Evolutionary conservation across 768 basidiomycete genomes (phyloP), one percentile per base, ranked within the genome.

Genomic region (Mycena venus): DNA sequence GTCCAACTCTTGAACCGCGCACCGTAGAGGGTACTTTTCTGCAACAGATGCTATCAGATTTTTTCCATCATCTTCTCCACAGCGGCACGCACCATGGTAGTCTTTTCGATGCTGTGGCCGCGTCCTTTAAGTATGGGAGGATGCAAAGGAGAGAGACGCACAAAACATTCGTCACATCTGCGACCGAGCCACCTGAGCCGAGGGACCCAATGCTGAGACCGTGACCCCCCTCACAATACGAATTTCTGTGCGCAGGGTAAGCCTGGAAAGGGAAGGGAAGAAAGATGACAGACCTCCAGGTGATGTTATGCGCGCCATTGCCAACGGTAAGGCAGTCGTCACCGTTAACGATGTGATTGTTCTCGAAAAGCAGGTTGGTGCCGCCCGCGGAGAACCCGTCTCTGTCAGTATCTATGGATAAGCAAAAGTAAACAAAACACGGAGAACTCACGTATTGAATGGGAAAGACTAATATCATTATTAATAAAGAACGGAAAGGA

Each of bases 1-100:
- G 89, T 88, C 90, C 90, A 92, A 78, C 91, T 92, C 83, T 92
- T 92, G 84, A 92, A 92, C 12, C 91, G 87, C n/a, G 91, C 91
- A 9, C 83, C 91, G 69, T 91, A 91, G 3, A 91, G 80, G 0
- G 86, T 80, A 64, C 87, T 85, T 74, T 87, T 87, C 90, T 91
- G 68, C 4, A 63, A 29, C 29, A 42, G 49, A 25, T 19, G 11
- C 11, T 44, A 19, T 32, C 27, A 17, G 14, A 6, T n/a, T n/a
- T n/a, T n/a, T n/a, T n/a, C n/a, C 31, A 14, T 29, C 15, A 27
- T 27, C 0, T n/a, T n/a, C n/a, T n/a, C 14, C 49, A 40, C 31
- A 17, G 12, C 27, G 14, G 7, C 10, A 62, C 81, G 19, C 47
- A 87, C 88, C 88, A 88, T 87, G 56, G 85, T 61, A 8, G 87